Base-by-base conservation (phyloP, 345 rosid species). In the Salix koriyanagi region DNA sequence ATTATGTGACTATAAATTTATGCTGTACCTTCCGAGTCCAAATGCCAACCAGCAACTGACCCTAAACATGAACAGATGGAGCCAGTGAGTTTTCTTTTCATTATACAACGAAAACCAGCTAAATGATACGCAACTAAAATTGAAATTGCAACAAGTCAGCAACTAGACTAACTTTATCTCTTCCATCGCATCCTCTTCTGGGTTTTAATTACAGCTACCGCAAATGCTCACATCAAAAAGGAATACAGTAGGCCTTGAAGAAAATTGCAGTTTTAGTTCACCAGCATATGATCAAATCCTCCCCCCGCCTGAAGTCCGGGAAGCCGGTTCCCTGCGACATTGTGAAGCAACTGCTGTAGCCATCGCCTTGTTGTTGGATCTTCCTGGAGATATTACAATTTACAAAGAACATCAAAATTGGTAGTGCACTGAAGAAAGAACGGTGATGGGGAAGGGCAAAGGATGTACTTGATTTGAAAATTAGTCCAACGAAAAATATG, bases 291-390 rank as follows among this genome's bases (percentile, higher is more conserved):
- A 56, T 92, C 98, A 56, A 93, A 94, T 70, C 93, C 97, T 16
- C 79, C 85, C 21, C 96, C 96, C 54, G 89, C 85, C 79, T 83
- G 94, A 76, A 92, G 91, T 19, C 87, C 68, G 0, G 97, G 89
- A 32, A 91, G 89, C 42, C 92, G 91, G 74, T 77, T 89, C 81
- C 78, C 88, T n/a, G 93, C 92, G 18, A 96, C 93, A 76, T 87
- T 88, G 86, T 85, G 88, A 80, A 96, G 97, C 87, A 96, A 76
- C 81, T 94, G 99, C 30, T 94, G 93, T 79, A 94, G 90, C 98
- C 98, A 94, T 81, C 92, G 84, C 85, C 97, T 94, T 9, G 98
- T 89, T 4, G 94, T 94, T 75, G 87, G 94, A 82, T 96, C 99
- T 73, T 96, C 99, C 99, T 92, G 88, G 12, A 78, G 44, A 61